A percentile compares a stretch with the other conserved stretches of the same genome.
Evolutionary conservation across 768 basidiomycete genomes (phyloP).

Genomic region (Fomitopsis serialis): DNA sequence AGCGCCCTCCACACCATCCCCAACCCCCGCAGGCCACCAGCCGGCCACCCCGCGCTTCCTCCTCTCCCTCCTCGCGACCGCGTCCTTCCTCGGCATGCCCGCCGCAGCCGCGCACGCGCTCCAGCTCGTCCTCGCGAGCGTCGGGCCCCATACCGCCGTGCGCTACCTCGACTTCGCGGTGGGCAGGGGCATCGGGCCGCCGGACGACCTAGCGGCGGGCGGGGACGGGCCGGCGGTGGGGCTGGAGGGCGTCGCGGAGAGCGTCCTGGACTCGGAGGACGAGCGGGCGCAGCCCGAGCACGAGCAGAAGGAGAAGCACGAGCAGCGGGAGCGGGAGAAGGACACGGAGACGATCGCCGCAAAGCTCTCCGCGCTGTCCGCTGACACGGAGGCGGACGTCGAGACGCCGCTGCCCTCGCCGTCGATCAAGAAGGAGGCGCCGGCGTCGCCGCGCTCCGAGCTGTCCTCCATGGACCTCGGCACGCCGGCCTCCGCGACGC

Average conservation of each 20-base stretch:
- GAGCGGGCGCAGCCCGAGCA: not conserved
- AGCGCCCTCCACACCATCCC: constrained; percentile 17
- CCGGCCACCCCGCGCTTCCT: constrained; percentile 78
- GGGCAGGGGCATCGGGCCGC: constrained; percentile 54
- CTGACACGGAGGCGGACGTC: not conserved
- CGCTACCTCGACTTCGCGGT: constrained; percentile 80
- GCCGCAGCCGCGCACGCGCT: constrained; percentile 71
- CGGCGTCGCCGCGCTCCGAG: constrained; percentile 20
- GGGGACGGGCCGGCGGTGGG: constrained; percentile 64
- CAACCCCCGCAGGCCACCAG: constrained; percentile 44
- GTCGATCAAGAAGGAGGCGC: constrained; percentile 30
- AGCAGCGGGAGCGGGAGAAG: not conserved
- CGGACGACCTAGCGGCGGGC: constrained; percentile 30
- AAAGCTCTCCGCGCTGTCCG: not conserved
- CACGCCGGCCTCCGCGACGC: constrained; percentile 4
- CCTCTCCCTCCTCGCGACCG: constrained; percentile 80
- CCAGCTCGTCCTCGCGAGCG: constrained; percentile 60
- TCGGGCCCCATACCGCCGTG: constrained; percentile 74
- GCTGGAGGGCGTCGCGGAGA: constrained; percentile 59
- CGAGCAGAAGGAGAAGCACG: not conserved
- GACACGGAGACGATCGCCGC: not conserved
- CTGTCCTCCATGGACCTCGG: constrained; percentile 6
- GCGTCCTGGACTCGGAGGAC: constrained; percentile 32
- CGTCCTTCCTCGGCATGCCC: constrained; percentile 82
- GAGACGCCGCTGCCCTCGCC: constrained; percentile 2